Evolutionary conservation across 2,329 filamentous ascomycete species (phyloP).

Genomic region (Pestalotiopsis sp.): DNA sequence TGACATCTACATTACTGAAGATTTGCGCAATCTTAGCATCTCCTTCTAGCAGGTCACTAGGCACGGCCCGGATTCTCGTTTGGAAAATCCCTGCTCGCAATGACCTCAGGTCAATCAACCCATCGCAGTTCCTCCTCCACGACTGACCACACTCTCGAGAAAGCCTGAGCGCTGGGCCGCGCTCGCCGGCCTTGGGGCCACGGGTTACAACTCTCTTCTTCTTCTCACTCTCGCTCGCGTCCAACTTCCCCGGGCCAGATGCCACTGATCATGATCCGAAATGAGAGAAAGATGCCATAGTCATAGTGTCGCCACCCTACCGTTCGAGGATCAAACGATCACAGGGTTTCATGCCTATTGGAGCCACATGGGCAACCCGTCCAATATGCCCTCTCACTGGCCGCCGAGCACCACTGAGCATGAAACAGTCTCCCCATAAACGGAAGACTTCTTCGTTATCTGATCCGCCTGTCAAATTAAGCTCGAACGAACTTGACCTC

Average conservation of each 20-base stretch:
- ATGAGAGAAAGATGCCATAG: neutral
- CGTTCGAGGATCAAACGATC: slow-evolving; percentile 9
- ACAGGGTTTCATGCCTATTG: slow-evolving; percentile 13
- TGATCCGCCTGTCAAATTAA: slow-evolving; percentile 6
- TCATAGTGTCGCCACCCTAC: slow-evolving; percentile 1
- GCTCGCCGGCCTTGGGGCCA: neutral
- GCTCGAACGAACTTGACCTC: neutral
- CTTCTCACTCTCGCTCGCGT: neutral
- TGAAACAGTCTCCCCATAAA: slow-evolving; percentile 8
- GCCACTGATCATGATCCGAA: neutral
- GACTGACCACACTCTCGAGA: neutral
- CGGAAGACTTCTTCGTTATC: slow-evolving; percentile 6
- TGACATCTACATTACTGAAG: neutral
- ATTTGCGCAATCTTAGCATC: neutral
- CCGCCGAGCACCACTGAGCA: slow-evolving; percentile 3
- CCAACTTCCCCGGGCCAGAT: neutral
- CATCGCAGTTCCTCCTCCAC: neutral
- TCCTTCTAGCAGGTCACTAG: slow-evolving; percentile 7
- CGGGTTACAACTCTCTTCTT: neutral
- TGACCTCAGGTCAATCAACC: neutral
- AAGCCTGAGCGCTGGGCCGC: slow-evolving; percentile 1
- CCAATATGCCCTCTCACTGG: neutral
- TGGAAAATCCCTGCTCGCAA: slow-evolving; percentile 10
- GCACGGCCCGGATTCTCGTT: slow-evolving; percentile 5
- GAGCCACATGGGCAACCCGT: slow-evolving; percentile 6